phyloP scores from a whole-genome alignment of 2,329 filamentous ascomycete species.

The Botrytis sinoallii region DNA sequence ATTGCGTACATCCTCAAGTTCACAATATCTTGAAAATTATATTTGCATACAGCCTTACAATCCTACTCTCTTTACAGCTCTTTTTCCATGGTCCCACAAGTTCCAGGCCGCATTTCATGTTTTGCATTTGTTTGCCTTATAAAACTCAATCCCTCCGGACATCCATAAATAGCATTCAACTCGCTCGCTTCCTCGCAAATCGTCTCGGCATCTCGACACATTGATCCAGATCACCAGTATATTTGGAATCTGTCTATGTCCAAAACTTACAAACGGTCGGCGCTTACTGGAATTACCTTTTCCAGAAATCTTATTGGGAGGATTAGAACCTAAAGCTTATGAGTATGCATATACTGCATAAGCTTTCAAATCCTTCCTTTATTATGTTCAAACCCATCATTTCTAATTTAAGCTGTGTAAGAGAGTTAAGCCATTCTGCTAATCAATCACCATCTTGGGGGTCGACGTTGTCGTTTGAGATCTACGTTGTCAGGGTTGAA shows the following conservation, averaged over 20 bases:
- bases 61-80: background rate
- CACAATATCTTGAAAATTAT: background rate
- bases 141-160: background rate
- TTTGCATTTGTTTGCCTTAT: background rate
- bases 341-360: background rate
- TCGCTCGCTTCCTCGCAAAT: background rate
- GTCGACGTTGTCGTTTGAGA: background rate
- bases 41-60: background rate
- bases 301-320: background rate
- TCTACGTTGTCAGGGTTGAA: background rate
- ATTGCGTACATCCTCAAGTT: background rate
- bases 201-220: background rate
- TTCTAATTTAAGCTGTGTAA: background rate
- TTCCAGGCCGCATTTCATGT: background rate
- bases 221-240: background rate
- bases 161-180: slow-evolving; percentile 1
- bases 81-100: background rate
- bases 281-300: background rate
- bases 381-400: background rate
- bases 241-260: background rate
- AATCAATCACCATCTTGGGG: background rate
- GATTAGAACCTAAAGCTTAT: background rate
- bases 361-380: background rate
- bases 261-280: background rate
- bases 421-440: background rate